Evolutionary conservation across 2,329 filamentous ascomycete species (phyloP).

Genomic region (Blastomyces gilchristii): DNA sequence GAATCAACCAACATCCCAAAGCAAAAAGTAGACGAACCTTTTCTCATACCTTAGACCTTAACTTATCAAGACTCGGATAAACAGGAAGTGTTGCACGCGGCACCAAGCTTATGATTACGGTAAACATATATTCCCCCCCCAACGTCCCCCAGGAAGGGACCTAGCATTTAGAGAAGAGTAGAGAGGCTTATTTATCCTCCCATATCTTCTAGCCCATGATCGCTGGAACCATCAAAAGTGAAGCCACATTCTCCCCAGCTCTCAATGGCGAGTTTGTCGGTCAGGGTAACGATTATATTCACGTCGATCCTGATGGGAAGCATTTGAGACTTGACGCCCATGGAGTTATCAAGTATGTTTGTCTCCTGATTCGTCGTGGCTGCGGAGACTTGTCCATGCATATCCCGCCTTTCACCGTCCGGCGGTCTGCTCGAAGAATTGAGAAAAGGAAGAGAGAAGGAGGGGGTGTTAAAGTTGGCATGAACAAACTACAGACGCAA

Average conservation of each 20-base stretch:
- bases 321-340: slow-evolving; percentile 34
- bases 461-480: no score
- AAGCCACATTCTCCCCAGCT: slow-evolving; percentile 26
- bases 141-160: no score
- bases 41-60: background rate
- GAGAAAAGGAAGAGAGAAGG: no score
- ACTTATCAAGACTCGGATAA: background rate
- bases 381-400: background rate
- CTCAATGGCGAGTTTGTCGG: slow-evolving; percentile 31
- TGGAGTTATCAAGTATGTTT: slow-evolving; percentile 29
- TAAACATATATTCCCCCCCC: slow-evolving; percentile 19
- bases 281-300: slow-evolving; percentile 36
- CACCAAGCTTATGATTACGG: slow-evolving; percentile 29
- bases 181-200: background rate
- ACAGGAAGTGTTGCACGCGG: slow-evolving; percentile 30
- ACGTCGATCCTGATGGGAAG: slow-evolving; percentile 31
- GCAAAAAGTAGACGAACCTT: background rate
- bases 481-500: background rate
- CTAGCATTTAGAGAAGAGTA: no score
- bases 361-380: background rate
- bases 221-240: slow-evolving; percentile 28
- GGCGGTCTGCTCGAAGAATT: background rate
- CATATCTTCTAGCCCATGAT: slow-evolving; percentile 27
- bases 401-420: background rate
- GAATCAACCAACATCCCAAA: background rate